Percentiles rank a stretch among this genome's conserved stretches.
These are phyloP conservation scores for Cornus controversa DNA, from an alignment of 148 eudicot species.

Conservation along the genomic window DNA sequence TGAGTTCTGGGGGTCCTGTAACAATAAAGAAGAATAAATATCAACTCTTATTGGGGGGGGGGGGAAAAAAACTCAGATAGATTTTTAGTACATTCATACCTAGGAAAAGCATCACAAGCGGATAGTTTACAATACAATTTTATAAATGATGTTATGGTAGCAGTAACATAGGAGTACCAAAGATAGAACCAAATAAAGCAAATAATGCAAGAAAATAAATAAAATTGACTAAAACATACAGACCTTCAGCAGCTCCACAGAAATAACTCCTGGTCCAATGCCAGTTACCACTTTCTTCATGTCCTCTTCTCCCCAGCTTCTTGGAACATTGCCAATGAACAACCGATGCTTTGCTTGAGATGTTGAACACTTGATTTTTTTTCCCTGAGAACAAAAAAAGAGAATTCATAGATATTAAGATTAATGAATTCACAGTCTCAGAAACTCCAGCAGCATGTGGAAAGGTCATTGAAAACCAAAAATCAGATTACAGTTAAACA, in stretches of 20 bases:
- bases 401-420: background rate
- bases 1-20: slow-evolving; percentile 87
- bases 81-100: background rate
- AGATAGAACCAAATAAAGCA: background rate
- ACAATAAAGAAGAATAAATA: slow-evolving; percentile 9
- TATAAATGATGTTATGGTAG: background rate
- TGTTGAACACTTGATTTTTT: slow-evolving; percentile 74
- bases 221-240: slow-evolving; percentile 19
- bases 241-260: slow-evolving; percentile 86
- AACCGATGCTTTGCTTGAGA: slow-evolving; percentile 92
- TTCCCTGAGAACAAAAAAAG: slow-evolving; percentile 52
- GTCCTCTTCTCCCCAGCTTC: slow-evolving; percentile 70
- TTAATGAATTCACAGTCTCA: background rate
- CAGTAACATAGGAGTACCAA: background rate
- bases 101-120: background rate
- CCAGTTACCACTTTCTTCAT: slow-evolving; percentile 59
- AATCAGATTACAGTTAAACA: background rate
- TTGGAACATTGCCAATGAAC: slow-evolving; percentile 89
- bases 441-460: background rate
- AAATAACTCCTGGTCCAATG: slow-evolving; percentile 79
- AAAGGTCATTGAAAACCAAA: background rate
- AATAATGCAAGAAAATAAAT: background rate
- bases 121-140: background rate
- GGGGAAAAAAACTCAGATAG: no score
- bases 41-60: no score